phyloP scores from a whole-genome alignment of 148 eudicot species.

The Polygonum aviculare region DNA sequence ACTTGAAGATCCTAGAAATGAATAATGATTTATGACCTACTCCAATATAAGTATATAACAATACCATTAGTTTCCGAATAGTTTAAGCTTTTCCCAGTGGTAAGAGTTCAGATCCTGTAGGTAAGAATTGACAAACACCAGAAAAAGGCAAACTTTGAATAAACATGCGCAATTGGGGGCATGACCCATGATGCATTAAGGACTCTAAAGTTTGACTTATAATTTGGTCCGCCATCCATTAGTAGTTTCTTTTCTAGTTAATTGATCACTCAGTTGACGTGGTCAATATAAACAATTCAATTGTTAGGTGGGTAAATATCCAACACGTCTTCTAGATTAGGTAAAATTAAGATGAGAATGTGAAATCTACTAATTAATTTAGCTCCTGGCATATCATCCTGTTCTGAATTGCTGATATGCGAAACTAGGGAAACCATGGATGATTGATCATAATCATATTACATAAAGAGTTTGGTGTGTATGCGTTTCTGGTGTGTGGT shows the following conservation, averaged over 20 bases:
- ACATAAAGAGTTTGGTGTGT: background rate
- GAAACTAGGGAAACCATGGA: too few species aligned
- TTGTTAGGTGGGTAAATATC: background rate
- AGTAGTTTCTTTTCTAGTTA: background rate
- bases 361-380: too few species aligned
- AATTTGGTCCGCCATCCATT: background rate
- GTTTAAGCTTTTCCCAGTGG: background rate
- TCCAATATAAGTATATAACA: background rate
- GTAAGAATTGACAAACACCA: background rate
- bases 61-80: background rate
- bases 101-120: background rate
- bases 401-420: too few species aligned
- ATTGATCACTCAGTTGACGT: background rate
- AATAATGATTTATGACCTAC: too few species aligned
- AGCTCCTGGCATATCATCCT: too few species aligned
- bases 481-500: background rate
- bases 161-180: background rate
- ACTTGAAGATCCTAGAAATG: too few species aligned
- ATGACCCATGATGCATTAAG: background rate
- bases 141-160: background rate
- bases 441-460: too few species aligned
- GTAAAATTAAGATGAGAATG: background rate
- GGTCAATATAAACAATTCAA: background rate
- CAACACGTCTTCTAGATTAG: background rate
- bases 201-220: conserved; percentile 1